These are phyloP conservation scores for Apiospora aurea DNA, from an alignment of 2,329 filamentous ascomycete species.

Conservation along the genomic window DNA sequence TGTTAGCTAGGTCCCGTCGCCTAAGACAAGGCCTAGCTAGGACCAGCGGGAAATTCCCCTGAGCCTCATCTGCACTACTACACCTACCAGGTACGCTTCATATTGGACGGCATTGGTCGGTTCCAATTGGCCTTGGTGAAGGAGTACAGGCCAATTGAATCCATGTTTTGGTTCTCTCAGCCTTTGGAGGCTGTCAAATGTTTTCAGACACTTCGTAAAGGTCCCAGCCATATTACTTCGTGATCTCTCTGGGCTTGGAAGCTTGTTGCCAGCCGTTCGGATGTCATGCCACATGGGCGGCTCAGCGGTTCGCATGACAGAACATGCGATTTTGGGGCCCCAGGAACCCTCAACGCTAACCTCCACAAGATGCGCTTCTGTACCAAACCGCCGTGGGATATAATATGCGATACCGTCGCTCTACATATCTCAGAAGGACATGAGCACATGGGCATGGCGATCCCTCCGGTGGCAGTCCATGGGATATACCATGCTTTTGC, in stretches of 20 bases:
- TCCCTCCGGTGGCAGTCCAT: neutral
- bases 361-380: neutral
- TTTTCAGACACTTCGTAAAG: neutral
- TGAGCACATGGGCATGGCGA: neutral
- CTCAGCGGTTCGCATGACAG: neutral
- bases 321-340: constrained; percentile 7
- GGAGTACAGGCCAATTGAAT: no score
- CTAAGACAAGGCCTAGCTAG: no score
- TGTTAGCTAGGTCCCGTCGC: neutral
- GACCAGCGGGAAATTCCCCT: neutral
- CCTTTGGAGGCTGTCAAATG: neutral
- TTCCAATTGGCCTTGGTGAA: neutral
- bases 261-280: neutral
- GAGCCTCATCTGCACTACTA: neutral
- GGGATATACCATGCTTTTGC: neutral
- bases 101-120: no score
- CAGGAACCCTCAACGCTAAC: neutral
- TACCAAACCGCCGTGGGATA: neutral
- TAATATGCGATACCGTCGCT: neutral
- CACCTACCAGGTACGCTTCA: neutral
- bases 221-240: neutral
- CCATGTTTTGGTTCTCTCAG: no score
- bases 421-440: neutral
- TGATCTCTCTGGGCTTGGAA: neutral
- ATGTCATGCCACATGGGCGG: constrained; percentile 20